Evolutionary conservation across 208 protist species (phyloP).

Genomic region (Acanthamoeba royreba): DNA sequence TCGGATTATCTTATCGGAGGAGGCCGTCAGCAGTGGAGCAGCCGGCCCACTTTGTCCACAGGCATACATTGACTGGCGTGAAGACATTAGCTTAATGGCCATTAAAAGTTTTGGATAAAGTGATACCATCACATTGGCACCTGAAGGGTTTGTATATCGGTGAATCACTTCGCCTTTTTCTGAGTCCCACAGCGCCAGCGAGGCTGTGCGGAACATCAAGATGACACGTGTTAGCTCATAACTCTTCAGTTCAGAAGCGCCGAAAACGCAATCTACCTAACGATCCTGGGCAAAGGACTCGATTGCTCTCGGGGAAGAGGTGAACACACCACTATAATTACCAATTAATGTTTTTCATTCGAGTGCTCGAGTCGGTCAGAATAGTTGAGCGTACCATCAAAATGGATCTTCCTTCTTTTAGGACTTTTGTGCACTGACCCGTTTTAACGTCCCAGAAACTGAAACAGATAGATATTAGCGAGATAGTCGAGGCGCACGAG

Average conservation of each 20-base stretch:
- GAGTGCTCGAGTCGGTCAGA: not conserved
- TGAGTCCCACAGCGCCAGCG: not conserved
- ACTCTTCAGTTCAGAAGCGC: too few species aligned
- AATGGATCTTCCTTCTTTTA: not conserved
- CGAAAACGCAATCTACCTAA: too few species aligned
- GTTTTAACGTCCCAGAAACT: not conserved
- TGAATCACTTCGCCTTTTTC: constrained; percentile 1
- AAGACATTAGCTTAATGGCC: too few species aligned
- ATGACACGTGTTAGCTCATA: not conserved
- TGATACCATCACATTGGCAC: constrained; percentile 1
- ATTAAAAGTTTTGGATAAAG: too few species aligned
- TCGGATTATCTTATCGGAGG: constrained; percentile 3
- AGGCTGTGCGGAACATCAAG: not conserved
- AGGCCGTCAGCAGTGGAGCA: not conserved
- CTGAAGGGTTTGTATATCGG: not conserved
- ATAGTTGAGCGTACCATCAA: not conserved
- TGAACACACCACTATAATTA: not conserved
- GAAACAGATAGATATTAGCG: not conserved
- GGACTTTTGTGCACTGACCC: not conserved
- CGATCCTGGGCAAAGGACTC: not conserved
- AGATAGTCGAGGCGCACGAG: not conserved
- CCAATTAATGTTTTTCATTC: not conserved
- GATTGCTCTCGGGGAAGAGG: constrained; percentile 7
- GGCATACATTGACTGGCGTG: not conserved
- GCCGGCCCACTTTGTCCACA: not conserved